phyloP scores from a whole-genome alignment of 2,329 filamentous ascomycete species.

The Beauveria varroae region DNA sequence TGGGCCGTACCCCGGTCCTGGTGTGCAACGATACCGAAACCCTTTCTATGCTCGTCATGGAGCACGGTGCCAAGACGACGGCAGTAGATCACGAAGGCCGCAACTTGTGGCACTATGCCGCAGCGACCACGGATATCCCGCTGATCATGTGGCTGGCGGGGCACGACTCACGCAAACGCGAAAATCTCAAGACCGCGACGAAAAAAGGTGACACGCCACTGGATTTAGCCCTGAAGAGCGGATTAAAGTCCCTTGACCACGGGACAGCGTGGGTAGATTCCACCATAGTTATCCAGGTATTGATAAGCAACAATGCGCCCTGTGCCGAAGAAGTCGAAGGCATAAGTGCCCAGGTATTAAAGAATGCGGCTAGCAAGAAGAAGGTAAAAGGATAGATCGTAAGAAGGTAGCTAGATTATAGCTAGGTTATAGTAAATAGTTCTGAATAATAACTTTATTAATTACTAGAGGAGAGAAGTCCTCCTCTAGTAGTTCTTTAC shows the following conservation, averaged over 20 bases:
- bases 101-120: conserved; percentile 32
- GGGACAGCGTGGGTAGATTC: not conserved
- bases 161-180: conserved; percentile 21
- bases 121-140: conserved; percentile 23
- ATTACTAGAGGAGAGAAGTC: too few relatives aligned
- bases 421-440: too few relatives aligned
- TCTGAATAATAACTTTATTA: too few relatives aligned
- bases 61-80: conserved; percentile 21
- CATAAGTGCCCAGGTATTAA: not conserved
- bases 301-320: not conserved
- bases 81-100: conserved; percentile 23
- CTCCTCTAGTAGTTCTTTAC: too few relatives aligned
- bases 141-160: conserved; percentile 24
- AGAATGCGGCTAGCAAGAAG: too few relatives aligned
- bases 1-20: conserved; percentile 29
- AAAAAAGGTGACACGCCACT: conserved; percentile 23
- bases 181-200: conserved; percentile 20
- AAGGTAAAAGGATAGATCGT: too few relatives aligned
- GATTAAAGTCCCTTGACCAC: not conserved
- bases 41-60: conserved; percentile 20
- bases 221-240: conserved; percentile 20
- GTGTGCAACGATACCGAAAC: conserved; percentile 20
- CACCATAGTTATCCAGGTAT: not conserved
- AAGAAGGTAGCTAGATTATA: too few relatives aligned
- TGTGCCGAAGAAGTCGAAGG: not conserved